Percentiles rank a stretch among this genome's conserved stretches.
These are phyloP conservation scores for Termitomyces sp. DNA, from an alignment of 768 basidiomycete species.

Conservation along the genomic window DNA sequence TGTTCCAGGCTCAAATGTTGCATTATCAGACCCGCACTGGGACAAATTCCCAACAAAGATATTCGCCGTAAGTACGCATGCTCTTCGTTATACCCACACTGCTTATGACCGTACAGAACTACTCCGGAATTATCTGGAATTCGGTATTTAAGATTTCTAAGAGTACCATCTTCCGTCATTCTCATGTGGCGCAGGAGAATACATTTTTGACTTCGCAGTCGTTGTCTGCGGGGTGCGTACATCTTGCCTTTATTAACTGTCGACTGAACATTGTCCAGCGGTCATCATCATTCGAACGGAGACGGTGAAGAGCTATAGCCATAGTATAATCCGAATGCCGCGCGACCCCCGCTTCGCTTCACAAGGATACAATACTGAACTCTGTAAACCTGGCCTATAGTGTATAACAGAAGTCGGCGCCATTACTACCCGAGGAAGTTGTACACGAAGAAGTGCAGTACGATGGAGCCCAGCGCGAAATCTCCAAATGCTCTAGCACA, in stretches of 20 bases:
- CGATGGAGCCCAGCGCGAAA: slow-evolving; percentile 90
- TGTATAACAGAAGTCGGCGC: slow-evolving; percentile 13
- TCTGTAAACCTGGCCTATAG: background rate
- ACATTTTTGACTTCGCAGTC: slow-evolving; percentile 81
- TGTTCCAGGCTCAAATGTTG: background rate
- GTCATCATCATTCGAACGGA: slow-evolving; percentile 70
- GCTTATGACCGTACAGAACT: slow-evolving; percentile 42
- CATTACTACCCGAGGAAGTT: slow-evolving; percentile 83
- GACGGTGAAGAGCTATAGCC: slow-evolving; percentile 19
- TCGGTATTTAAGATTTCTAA: slow-evolving; percentile 38
- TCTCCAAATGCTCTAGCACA: slow-evolving; percentile 87
- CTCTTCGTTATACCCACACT: background rate
- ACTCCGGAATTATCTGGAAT: slow-evolving; percentile 72
- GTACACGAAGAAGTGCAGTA: slow-evolving; percentile 97
- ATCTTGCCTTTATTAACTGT: background rate
- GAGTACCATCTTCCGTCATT: background rate
- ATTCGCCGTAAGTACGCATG: slow-evolving; percentile 60
- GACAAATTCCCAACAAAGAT: slow-evolving; percentile 84
- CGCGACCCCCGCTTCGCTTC: background rate
- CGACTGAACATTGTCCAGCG: slow-evolving; percentile 36
- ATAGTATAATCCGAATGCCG: background rate
- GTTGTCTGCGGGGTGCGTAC: slow-evolving; percentile 73
- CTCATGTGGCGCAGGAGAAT: slow-evolving; percentile 58
- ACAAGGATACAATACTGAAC: background rate
- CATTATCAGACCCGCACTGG: slow-evolving; percentile 59